Evolutionary conservation across 2,329 filamentous ascomycete species (phyloP), one percentile per base, ranked within the genome.

Genomic region (Hypoxylon sp.): DNA sequence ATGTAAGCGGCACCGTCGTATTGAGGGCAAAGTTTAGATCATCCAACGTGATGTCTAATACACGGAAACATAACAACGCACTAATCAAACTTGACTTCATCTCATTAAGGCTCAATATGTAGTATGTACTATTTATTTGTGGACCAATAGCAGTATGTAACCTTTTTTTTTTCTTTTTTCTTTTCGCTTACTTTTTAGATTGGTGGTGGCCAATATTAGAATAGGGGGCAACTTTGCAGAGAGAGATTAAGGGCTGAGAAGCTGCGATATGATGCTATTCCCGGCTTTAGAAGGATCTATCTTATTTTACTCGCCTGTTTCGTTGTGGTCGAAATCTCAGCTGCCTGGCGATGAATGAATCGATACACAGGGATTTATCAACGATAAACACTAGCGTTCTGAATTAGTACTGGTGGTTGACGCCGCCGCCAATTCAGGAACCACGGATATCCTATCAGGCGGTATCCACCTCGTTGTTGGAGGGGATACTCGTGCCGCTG

Each of bases 391-490:
- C 37, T 57, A 52, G 63, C 46, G 46, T 68, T 63, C 62, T 61
- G 46, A 39, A 61, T 61, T 65, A 63, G 65, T 62, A 58, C 61
- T 70, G 48, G 47, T 61, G 53, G 30, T 61, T 51, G 56, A 65
- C 55, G 61, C 55, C 61, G 67, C 61, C 67, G 64, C 64, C 58
- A 52, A 46, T 65, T 62, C 25, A 59, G 37, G 64, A 63, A 68
- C 30, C 58, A 56, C 53, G 58, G 67, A 56, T 61, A 63, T 63
- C 64, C 61, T 70, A 67, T 68, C 67, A 70, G 50, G 19, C 41
- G 7, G 47, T 63, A 47, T 50, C 58, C 61, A 67, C 63, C 37
- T 30, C n/a, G 37, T n/a, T n/a, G n/a, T n/a, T 37, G 27, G 29
- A 54, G 50, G 51, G 52, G 47, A 39, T 54, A 34, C 46, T 39